phyloP scores from a whole-genome alignment of 305 asterid species.

The Fraxinus dipetala region DNA sequence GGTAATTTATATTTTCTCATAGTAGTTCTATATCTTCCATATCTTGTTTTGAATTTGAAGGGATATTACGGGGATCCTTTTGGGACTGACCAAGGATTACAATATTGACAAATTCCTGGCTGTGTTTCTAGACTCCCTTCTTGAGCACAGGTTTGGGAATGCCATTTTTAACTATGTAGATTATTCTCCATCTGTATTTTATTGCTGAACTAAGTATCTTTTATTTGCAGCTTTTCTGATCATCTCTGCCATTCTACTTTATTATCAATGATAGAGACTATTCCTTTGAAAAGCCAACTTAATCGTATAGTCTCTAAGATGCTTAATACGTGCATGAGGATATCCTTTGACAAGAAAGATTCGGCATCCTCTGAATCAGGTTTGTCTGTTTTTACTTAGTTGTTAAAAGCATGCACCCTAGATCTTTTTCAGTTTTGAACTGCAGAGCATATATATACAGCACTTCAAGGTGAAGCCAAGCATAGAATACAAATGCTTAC shows the following conservation, averaged over 20 bases:
- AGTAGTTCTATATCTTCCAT: slow-evolving; percentile 10
- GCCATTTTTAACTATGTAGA: not conserved
- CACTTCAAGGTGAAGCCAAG: not conserved
- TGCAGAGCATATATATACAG: not conserved
- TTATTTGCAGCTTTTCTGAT: slow-evolving; percentile 60
- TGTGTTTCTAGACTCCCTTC: slow-evolving; percentile 70
- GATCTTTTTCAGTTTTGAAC: not conserved
- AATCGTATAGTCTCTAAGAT: slow-evolving; percentile 49
- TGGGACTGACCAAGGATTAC: slow-evolving; percentile 65
- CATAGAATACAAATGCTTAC: not conserved
- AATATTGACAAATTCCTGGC: slow-evolving; percentile 67
- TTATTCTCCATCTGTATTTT: slow-evolving; percentile 8
- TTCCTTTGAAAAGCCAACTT: slow-evolving; percentile 57
- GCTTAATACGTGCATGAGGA: slow-evolving; percentile 41
- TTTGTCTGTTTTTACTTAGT: slow-evolving; percentile 28
- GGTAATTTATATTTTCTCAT: slow-evolving; percentile 12
- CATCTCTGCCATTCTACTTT: slow-evolving; percentile 44
- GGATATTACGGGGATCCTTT: slow-evolving; percentile 60
- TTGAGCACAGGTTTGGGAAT: slow-evolving; percentile 71
- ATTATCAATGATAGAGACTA: slow-evolving; percentile 48
- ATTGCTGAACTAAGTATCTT: slow-evolving; percentile 25
- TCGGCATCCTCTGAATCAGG: slow-evolving; percentile 49
- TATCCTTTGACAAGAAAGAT: slow-evolving; percentile 42
- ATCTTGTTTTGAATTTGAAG: slow-evolving; percentile 39
- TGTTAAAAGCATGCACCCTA: not conserved